A percentile compares a stretch with the other conserved stretches of the same genome.
phyloP scores from a whole-genome alignment of 1,284 basidiomycete genomes.

The Lentinus polychrous region DNA sequence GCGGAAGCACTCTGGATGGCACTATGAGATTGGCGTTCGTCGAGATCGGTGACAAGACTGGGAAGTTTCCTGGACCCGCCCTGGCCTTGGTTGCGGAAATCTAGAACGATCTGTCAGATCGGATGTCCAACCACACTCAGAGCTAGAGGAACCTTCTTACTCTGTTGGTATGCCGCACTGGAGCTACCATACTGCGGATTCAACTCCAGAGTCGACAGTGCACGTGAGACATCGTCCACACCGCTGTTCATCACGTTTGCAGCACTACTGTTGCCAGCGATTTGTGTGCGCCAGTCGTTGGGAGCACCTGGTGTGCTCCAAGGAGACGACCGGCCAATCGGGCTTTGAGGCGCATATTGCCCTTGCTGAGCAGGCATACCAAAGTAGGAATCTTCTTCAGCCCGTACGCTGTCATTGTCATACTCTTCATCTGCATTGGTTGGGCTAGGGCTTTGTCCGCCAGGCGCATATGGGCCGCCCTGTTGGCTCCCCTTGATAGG shows the following conservation, averaged over 20 bases:
- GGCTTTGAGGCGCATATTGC: slow-evolving; percentile 47
- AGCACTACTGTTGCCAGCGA: slow-evolving; percentile 20
- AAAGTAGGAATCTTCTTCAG: slow-evolving; percentile 58
- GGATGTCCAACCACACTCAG: slow-evolving; percentile 48
- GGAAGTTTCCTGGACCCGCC: slow-evolving; percentile 33
- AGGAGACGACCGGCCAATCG: slow-evolving; percentile 57
- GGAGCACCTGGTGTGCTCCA: slow-evolving; percentile 45
- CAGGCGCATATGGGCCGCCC: slow-evolving; percentile 18
- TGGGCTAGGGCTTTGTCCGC: slow-evolving; percentile 34
- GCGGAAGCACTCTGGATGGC: slow-evolving; percentile 37
- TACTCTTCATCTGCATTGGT: slow-evolving; percentile 54
- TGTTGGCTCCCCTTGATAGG: slow-evolving; percentile 21
- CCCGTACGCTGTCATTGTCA: slow-evolving; percentile 40
- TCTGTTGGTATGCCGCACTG: slow-evolving; percentile 28
- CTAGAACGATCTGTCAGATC: slow-evolving; percentile 41
- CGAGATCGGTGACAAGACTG: slow-evolving; percentile 54
- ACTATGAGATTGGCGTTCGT: slow-evolving; percentile 46
- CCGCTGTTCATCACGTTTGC: slow-evolving; percentile 25
- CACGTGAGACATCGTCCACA: slow-evolving; percentile 72
- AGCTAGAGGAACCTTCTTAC: slow-evolving; percentile 51
- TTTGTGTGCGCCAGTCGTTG: slow-evolving; percentile 56
- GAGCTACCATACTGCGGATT: slow-evolving; percentile 27
- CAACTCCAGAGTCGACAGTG: slow-evolving; percentile 61
- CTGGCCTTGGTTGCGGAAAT: slow-evolving; percentile 24
- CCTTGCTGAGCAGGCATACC: slow-evolving; percentile 26